A percentile compares a stretch with the other conserved stretches of the same genome.
Evolutionary conservation across 2,329 filamentous ascomycete genomes (phyloP).

Genomic region (Scytalidium lignicola): DNA sequence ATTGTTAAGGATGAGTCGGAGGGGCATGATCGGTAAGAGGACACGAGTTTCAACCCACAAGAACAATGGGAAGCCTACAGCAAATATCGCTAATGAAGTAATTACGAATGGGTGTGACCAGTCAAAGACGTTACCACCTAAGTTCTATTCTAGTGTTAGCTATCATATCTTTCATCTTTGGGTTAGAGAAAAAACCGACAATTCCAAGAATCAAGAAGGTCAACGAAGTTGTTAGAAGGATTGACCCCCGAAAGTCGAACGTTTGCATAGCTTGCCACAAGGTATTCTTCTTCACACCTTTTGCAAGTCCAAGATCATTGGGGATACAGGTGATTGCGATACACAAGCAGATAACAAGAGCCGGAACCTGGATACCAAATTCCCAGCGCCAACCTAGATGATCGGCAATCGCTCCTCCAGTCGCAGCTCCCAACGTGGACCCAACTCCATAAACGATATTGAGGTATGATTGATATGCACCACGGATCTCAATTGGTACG

Average conservation of each 20-base stretch:
- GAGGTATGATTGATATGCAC: slow-evolving; percentile 67
- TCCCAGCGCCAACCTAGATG: slow-evolving; percentile 69
- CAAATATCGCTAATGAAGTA: slow-evolving; percentile 42
- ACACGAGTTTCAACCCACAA: slow-evolving; percentile 47
- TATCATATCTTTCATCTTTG: background rate
- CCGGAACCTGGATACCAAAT: slow-evolving; percentile 57
- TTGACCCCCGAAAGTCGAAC: slow-evolving; percentile 53
- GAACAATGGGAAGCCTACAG: slow-evolving; percentile 44
- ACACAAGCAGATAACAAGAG: slow-evolving; percentile 40
- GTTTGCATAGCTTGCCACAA: slow-evolving; percentile 44
- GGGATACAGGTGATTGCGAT: slow-evolving; percentile 46
- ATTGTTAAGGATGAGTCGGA: slow-evolving; percentile 42
- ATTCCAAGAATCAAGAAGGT: slow-evolving; percentile 54
- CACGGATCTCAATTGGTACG: slow-evolving; percentile 61
- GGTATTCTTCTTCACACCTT: slow-evolving; percentile 38
- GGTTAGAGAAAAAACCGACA: slow-evolving; percentile 31
- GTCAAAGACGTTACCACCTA: slow-evolving; percentile 59
- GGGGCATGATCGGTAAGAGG: slow-evolving; percentile 54
- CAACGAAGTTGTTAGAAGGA: slow-evolving; percentile 46
- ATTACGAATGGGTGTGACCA: slow-evolving; percentile 58
- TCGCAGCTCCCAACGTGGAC: slow-evolving; percentile 57
- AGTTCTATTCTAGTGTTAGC: slow-evolving; percentile 35
- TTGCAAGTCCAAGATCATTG: slow-evolving; percentile 42
- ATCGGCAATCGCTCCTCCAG: slow-evolving; percentile 67
- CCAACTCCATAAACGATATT: slow-evolving; percentile 60